phyloP scores from a whole-genome alignment of 1,139 yeast species.

The Arxiozyma heterogenica region DNA sequence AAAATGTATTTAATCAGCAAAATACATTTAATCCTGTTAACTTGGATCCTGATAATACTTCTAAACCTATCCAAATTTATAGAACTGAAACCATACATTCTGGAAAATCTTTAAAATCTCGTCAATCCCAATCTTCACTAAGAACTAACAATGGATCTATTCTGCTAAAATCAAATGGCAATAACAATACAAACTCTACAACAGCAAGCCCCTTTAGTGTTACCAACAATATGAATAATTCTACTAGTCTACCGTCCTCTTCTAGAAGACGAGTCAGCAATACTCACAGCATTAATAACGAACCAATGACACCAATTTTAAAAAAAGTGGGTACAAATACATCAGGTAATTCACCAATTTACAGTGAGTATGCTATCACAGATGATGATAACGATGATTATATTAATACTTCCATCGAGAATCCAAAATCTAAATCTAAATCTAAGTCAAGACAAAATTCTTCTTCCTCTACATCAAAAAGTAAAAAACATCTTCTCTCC shows the following conservation, averaged over 20 bases:
- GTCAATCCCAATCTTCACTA: slow-evolving; percentile 30
- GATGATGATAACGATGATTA: slow-evolving; percentile 21
- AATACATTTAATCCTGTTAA: slow-evolving; percentile 10
- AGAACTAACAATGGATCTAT: slow-evolving; percentile 2
- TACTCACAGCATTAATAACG: background rate
- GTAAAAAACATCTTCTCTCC: background rate
- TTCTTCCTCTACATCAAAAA: slow-evolving; percentile 12
- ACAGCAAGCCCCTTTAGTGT: too few relatives aligned
- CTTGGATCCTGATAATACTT: slow-evolving; percentile 9
- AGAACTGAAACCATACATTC: slow-evolving; percentile 49
- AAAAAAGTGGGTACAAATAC: slow-evolving; percentile 27
- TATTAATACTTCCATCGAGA: slow-evolving; percentile 4
- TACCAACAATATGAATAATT: background rate
- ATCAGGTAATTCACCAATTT: slow-evolving; percentile 14
- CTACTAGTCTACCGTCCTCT: slow-evolving; percentile 10
- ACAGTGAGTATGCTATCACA: slow-evolving; percentile 25
- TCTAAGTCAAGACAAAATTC: slow-evolving; percentile 8
- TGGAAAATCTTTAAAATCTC: slow-evolving; percentile 42
- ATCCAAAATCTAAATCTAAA: background rate
- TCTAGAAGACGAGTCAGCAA: slow-evolving; percentile 15
- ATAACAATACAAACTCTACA: background rate
- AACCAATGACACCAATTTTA: slow-evolving; percentile 58
- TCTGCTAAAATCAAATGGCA: background rate
- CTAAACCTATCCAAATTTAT: slow-evolving; percentile 34
- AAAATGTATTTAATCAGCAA: slow-evolving; percentile 6